Evolutionary conservation across 2,329 filamentous ascomycete species (phyloP).

Genomic region (Juglanconis juglandina): DNA sequence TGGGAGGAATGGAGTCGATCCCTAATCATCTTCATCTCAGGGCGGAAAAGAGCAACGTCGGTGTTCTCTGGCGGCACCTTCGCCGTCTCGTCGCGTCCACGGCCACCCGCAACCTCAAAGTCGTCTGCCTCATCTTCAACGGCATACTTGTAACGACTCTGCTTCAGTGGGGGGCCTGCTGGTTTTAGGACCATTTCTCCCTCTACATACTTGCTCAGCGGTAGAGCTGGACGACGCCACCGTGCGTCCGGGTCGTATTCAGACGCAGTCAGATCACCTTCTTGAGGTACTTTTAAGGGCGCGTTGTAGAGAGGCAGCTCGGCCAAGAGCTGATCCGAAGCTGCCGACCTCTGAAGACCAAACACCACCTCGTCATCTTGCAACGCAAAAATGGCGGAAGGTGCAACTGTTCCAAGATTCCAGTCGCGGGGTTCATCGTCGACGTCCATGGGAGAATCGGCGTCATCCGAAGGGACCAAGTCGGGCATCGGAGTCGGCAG

Average conservation of each 20-base stretch:
- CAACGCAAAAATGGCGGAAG: conserved; percentile 80
- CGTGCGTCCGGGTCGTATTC: conserved; percentile 64
- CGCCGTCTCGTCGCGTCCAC: conserved; percentile 25
- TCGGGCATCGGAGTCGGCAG: conserved; percentile 60
- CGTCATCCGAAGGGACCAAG: conserved; percentile 60
- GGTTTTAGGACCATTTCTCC: conserved; percentile 71
- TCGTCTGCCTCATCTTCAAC: conserved; percentile 65
- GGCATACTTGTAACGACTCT: conserved; percentile 77
- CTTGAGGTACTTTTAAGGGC: conserved; percentile 55
- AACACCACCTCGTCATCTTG: conserved; percentile 79
- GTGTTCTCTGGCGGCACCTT: conserved; percentile 65
- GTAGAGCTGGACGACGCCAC: conserved; percentile 75
- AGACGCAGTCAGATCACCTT: conserved; percentile 53
- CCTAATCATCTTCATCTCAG: conserved; percentile 83
- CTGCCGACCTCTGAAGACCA: conserved; percentile 68
- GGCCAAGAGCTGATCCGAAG: conserved; percentile 71
- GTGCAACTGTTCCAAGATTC: conserved; percentile 51
- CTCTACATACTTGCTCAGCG: conserved; percentile 82
- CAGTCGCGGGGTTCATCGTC: conserved; percentile 35
- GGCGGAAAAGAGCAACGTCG: conserved; percentile 82
- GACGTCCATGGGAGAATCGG: conserved; percentile 51
- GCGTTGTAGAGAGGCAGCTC: conserved; percentile 79
- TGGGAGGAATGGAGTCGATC: conserved; percentile 88
- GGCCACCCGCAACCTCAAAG: conserved; percentile 37
- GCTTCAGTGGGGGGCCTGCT: conserved; percentile 66